Percentiles rank a stretch among this genome's conserved stretches.
Conservation (phyloP, 768 basidiomycete species). For the Dioszegia crocea region DNA sequence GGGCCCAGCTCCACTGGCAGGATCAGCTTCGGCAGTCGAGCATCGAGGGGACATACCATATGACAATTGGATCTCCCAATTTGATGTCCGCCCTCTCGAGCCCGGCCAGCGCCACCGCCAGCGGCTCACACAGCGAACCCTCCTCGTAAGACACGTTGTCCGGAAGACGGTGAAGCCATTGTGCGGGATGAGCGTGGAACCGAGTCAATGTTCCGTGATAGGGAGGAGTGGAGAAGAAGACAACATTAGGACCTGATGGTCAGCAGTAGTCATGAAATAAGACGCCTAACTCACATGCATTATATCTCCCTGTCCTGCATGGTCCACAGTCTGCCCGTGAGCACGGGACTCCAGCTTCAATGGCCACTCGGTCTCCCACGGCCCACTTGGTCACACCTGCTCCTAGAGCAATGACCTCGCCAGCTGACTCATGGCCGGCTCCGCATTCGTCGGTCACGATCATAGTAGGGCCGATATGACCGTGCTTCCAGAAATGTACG, state of each 20-base stretch:
- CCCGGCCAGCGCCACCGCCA: slow-evolving; percentile 52
- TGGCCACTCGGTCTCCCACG: slow-evolving; percentile 50
- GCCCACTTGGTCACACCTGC: slow-evolving; percentile 47
- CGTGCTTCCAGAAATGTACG: slow-evolving; percentile 51
- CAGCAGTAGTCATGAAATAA: not conserved
- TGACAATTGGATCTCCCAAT: slow-evolving; percentile 51
- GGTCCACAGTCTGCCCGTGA: slow-evolving; percentile 48
- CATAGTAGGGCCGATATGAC: slow-evolving; percentile 49
- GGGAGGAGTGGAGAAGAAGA: slow-evolving; percentile 52
- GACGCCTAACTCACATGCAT: slow-evolving; percentile 48
- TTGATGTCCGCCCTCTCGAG: slow-evolving; percentile 49
- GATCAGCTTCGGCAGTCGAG: not conserved
- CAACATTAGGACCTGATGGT: slow-evolving; percentile 43
- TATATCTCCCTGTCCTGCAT: slow-evolving; percentile 51
- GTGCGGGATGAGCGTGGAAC: slow-evolving; percentile 46
- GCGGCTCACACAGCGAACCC: slow-evolving; percentile 51
- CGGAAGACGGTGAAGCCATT: slow-evolving; percentile 52
- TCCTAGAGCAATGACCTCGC: slow-evolving; percentile 50
- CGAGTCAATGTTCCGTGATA: slow-evolving; percentile 51
- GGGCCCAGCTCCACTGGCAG: slow-evolving; percentile 50
- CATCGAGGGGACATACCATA: slow-evolving; percentile 41
- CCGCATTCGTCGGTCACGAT: slow-evolving; percentile 48
- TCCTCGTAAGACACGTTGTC: slow-evolving; percentile 52
- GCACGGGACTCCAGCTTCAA: slow-evolving; percentile 47
- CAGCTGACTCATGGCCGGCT: slow-evolving; percentile 50